These are phyloP conservation scores for Glarea lozoyensis DNA, from an alignment of 495 filamentous ascomycete species.

Conservation along the genomic window DNA sequence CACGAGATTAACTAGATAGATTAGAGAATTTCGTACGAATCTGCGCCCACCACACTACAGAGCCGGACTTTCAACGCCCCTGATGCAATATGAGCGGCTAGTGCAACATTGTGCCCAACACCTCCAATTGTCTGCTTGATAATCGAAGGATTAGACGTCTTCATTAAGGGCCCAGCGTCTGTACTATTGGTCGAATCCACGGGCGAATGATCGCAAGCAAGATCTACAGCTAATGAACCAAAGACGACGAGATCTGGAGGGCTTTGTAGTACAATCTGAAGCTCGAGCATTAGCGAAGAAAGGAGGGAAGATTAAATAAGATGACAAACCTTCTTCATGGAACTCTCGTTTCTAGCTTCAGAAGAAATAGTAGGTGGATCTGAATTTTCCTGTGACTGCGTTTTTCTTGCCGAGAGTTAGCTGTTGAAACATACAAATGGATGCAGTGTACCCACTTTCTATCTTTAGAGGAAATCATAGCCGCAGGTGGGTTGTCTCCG, in stretches of 20 bases:
- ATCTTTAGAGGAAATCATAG: no score
- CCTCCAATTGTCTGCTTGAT: slow-evolving; percentile 81
- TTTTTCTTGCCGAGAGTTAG: background rate
- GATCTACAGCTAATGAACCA: slow-evolving; percentile 80
- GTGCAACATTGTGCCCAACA: slow-evolving; percentile 89
- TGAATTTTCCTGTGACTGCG: background rate
- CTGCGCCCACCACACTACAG: slow-evolving; percentile 68
- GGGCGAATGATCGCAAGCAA: slow-evolving; percentile 69
- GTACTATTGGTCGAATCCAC: slow-evolving; percentile 4
- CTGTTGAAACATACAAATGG: no score
- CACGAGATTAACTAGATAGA: no score
- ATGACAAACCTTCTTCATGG: no score
- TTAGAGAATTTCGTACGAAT: no score
- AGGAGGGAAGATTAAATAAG: no score
- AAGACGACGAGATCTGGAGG: slow-evolving; percentile 78
- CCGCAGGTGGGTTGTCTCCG: no score
- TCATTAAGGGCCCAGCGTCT: slow-evolving; percentile 38
- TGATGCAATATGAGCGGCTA: slow-evolving; percentile 54
- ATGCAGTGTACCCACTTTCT: no score
- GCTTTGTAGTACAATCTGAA: background rate
- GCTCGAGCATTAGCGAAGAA: no score
- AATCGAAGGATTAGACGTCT: slow-evolving; percentile 79
- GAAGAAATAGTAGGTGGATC: no score
- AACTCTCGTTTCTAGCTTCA: no score
- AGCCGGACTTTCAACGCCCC: slow-evolving; percentile 43